Percentiles rank a stretch among this genome's conserved stretches.
These are phyloP conservation scores for Puccinia polysora DNA, from an alignment of 1,284 basidiomycete genomes.

Conservation along the genomic window DNA sequence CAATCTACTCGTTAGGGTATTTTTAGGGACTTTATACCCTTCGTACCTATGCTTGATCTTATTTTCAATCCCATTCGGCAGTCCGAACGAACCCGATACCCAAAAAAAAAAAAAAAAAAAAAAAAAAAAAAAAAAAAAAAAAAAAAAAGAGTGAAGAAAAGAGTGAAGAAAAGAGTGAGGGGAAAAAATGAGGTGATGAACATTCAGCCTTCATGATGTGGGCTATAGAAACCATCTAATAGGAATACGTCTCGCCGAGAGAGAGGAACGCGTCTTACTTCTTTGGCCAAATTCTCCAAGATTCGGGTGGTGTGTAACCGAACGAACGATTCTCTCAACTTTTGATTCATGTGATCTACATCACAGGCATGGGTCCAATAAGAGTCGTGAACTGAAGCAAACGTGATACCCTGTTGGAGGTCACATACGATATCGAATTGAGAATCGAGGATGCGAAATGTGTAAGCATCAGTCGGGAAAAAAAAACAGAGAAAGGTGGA, in stretches of 20 bases:
- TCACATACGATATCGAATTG: no score
- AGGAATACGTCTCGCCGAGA: neutral
- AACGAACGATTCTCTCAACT: slow-evolving; percentile 91
- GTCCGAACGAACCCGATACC: neutral
- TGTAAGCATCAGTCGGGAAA: slow-evolving; percentile 46
- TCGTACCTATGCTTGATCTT: slow-evolving; percentile 30
- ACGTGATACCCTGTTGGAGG: slow-evolving; percentile 66
- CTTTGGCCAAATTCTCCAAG: slow-evolving; percentile 58
- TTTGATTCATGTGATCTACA: slow-evolving; percentile 81
- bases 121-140: neutral
- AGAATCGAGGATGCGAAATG: slow-evolving; percentile 2
- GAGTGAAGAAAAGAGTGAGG: neutral
- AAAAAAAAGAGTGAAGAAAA: neutral
- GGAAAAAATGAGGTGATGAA: slow-evolving; percentile 14
- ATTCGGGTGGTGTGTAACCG: slow-evolving; percentile 83
- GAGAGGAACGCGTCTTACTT: slow-evolving; percentile 51
- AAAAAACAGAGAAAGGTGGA: neutral
- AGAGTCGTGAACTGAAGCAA: slow-evolving; percentile 96
- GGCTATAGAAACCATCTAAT: slow-evolving; percentile 5
- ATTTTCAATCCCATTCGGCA: no score
- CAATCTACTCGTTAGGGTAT: slow-evolving; percentile 26
- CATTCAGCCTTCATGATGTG: slow-evolving; percentile 21
- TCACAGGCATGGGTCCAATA: slow-evolving; percentile 95
- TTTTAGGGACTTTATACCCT: slow-evolving; percentile 35
- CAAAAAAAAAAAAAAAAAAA: neutral